Conservation (phyloP, 176 grass and related monocot species). For the Aegilops tauschii region DNA sequence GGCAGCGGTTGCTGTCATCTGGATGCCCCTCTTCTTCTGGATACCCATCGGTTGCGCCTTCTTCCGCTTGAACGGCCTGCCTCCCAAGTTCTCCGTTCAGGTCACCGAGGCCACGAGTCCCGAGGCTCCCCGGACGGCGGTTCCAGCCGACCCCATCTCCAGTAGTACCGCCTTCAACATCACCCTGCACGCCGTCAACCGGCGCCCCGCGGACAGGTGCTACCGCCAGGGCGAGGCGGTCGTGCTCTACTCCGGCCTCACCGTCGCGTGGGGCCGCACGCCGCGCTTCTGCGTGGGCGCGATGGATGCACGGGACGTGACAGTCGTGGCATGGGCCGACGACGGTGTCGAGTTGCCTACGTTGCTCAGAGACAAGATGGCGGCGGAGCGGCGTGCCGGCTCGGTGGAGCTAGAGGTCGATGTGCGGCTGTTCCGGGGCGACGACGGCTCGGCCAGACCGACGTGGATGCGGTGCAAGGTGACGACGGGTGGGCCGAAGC, state of each 20-base stretch:
- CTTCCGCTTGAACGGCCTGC: not conserved
- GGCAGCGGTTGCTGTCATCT: not conserved
- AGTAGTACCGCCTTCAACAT: not conserved
- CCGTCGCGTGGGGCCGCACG: constrained; percentile 24
- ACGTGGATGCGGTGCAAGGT: constrained; percentile 27
- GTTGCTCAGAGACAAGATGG: not conserved
- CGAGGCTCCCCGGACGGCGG: not conserved
- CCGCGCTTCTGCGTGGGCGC: constrained; percentile 25
- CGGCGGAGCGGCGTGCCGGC: not conserved
- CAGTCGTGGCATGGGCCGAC: constrained; percentile 33
- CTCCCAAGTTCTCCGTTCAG: constrained; percentile 30
- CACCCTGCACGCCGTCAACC: constrained; percentile 7
- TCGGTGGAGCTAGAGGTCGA: constrained; percentile 3
- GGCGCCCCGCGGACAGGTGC: not conserved
- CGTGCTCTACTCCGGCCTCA: constrained; percentile 29
- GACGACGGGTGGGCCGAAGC: not conserved
- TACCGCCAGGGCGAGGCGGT: constrained; percentile 22
- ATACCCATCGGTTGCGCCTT: not conserved
- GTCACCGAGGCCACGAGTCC: not conserved
- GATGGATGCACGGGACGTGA: not conserved
- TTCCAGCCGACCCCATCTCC: not conserved
- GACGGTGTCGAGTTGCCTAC: constrained; percentile 1
- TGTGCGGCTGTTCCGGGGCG: constrained; percentile 19
- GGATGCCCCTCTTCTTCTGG: not conserved
- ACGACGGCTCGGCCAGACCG: constrained; percentile 9